Base-by-base conservation (phyloP, 768 basidiomycete genomes). In the Mycena vulgaris region DNA sequence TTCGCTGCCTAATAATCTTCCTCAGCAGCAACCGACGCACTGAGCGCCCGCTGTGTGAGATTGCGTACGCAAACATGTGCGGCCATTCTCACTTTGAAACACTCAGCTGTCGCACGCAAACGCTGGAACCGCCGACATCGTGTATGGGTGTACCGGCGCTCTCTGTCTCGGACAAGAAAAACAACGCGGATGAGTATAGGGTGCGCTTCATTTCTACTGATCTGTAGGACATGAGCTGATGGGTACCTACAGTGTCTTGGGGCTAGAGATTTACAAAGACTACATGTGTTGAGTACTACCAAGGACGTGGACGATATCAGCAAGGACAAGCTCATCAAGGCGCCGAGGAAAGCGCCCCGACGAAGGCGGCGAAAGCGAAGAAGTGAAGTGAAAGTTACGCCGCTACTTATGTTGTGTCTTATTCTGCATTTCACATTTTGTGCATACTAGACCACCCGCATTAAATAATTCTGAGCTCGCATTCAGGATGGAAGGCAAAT, bases 261-360 rank as follows among this genome's bases (percentile, higher is more conserved):
- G 52, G 9, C 17, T 68, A 23, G 57, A 49, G 16, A 71, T 71
- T 47, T 66, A 55, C 70, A 52, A 63, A 17, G 52, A 63, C 25
- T 63, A 71, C 49, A n/a, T 56, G 31, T 71, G 59, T 31, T 62
- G 23, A 52, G 42, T n/a, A n/a, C 74, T 48, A 76, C 77, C 39
- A 83, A 84, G 10, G 81, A 78, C 31, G 25, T 10, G 47, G 47
- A 48, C 16, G 88, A 88, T 64, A 78, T 90, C 30, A 81, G 79
- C 27, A 85, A 85, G 59, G 90, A 92, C 75, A 89, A 88, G 63
- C 81, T 92, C 27, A 89, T 92, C 74, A 89, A 90, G 76, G 82
- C 85, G 52, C 80, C 87, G 25, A 89, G 88, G 75, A 85, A 84
- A 72, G 69, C n/a, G 67, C 57, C 5, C 45, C 69, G 62, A 83